Conservation (phyloP, 768 basidiomycete genomes). For the Agaricus blazei region DNA sequence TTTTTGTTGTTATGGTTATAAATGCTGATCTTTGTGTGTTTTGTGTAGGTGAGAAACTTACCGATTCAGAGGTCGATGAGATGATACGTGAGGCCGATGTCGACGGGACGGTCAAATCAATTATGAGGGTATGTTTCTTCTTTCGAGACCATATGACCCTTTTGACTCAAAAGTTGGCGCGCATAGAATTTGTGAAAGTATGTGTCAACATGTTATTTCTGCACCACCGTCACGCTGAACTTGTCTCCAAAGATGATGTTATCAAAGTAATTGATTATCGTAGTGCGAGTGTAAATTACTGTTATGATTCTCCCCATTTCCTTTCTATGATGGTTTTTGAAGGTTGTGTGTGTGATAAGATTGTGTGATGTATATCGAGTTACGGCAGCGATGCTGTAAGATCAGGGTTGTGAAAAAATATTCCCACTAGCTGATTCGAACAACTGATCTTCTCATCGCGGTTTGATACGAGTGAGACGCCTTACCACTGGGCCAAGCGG, state of each 20-base stretch:
- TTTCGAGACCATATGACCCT: background rate
- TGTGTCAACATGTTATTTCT: background rate
- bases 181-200: conserved; percentile 13
- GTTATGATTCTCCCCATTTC: background rate
- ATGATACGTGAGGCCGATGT: conserved; percentile 97
- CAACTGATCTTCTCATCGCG: conserved; percentile 16
- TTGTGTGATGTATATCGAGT: too few relatives aligned
- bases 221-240: background rate
- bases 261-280: conserved; percentile 9
- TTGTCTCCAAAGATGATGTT: conserved; percentile 10
- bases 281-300: conserved; percentile 6
- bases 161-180: background rate
- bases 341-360: too few relatives aligned
- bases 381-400: too few relatives aligned
- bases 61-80: conserved; percentile 86
- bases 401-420: background rate
- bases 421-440: conserved; percentile 17
- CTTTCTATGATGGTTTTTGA: background rate
- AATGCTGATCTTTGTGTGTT: too few relatives aligned
- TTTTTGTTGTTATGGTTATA: background rate
- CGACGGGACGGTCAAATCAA: conserved; percentile 95
- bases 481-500: conserved; percentile 36
- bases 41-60: conserved; percentile 70
- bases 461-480: conserved; percentile 28
- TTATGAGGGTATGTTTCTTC: conserved; percentile 56